phyloP scores from a whole-genome alignment of 179 eudicot species.

The Heliamphora pulchella region DNA sequence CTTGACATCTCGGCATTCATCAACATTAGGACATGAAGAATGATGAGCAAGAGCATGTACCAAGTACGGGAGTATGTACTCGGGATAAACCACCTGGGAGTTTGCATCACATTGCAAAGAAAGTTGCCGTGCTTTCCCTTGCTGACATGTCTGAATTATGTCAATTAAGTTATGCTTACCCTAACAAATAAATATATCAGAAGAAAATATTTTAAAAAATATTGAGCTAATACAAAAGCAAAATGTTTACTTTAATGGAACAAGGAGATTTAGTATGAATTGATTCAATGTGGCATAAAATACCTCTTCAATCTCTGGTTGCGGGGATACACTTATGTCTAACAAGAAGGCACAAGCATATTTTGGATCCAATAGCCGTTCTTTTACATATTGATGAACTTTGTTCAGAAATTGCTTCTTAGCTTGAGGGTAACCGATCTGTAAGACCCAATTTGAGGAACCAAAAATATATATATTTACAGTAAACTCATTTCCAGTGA shows the following conservation, averaged over 20 bases:
- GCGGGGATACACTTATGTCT: conserved; percentile 45
- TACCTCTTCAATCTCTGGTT: conserved; percentile 70
- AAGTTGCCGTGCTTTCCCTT: conserved; percentile 63
- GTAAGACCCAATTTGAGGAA: conserved; percentile 17
- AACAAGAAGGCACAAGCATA: conserved; percentile 82
- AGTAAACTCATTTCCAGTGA: conserved; percentile 1
- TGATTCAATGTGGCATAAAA: conserved; percentile 8
- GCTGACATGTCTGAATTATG: conserved; percentile 79
- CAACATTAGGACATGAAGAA: conserved; percentile 62
- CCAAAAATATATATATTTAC: neutral
- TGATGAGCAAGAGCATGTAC: conserved; percentile 91
- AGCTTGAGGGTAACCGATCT: conserved; percentile 74
- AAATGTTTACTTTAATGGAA: neutral
- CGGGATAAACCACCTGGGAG: conserved; percentile 60
- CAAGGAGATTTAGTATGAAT: neutral
- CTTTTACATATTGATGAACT: conserved; percentile 93
- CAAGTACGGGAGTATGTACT: conserved; percentile 63
- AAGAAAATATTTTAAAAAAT: neutral
- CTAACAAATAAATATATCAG: conserved; percentile 37
- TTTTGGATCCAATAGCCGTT: conserved; percentile 82
- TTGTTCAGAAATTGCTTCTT: conserved; percentile 68
- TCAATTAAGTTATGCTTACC: conserved; percentile 61
- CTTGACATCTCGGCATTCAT: conserved; percentile 71
- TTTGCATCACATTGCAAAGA: conserved; percentile 59
- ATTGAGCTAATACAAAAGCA: neutral